Evolutionary conservation across 192 early-diverging fungal genomes (phyloP).

Genomic region (Coemansia sp.): DNA sequence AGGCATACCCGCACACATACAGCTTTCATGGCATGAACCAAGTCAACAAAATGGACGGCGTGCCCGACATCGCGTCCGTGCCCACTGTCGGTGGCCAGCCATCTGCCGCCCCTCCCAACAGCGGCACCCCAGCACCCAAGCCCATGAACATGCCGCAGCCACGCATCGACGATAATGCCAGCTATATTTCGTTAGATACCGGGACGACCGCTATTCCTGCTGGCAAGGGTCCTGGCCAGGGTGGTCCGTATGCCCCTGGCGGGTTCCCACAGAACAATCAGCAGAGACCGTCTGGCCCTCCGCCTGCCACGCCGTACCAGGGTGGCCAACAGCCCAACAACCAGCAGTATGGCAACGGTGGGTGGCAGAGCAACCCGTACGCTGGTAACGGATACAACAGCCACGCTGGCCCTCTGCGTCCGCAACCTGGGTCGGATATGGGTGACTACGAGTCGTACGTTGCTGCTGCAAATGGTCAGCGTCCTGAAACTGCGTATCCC

Average conservation of each 20-base stretch:
- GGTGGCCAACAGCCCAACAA: neutral
- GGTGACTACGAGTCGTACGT: slow-evolving; percentile 31
- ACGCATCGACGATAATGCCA: neutral
- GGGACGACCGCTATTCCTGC: neutral
- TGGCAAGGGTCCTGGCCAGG: neutral
- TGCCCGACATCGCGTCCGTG: slow-evolving; percentile 16
- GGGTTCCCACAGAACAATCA: slow-evolving; percentile 8
- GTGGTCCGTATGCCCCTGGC: slow-evolving; percentile 4
- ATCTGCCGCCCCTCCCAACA: slow-evolving; percentile 1
- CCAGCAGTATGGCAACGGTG: neutral
- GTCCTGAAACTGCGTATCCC: slow-evolving; percentile 4
- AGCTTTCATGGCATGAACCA: slow-evolving; percentile 46
- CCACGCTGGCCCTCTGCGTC: slow-evolving; percentile 24
- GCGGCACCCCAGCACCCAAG: slow-evolving; percentile 8
- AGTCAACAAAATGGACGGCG: slow-evolving; percentile 21
- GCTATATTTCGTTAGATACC: neutral
- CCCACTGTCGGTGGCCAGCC: slow-evolving; percentile 7
- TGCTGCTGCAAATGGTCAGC: neutral
- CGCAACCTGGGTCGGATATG: slow-evolving; percentile 15
- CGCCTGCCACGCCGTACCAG: neutral
- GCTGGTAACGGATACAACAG: neutral
- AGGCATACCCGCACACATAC: slow-evolving; percentile 29
- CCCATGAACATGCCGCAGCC: slow-evolving; percentile 4
- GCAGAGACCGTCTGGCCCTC: neutral
- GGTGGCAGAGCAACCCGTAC: slow-evolving; percentile 7